Evolutionary conservation across 148 eudicot species (phyloP).

Genomic region (Agrostemma githago): DNA sequence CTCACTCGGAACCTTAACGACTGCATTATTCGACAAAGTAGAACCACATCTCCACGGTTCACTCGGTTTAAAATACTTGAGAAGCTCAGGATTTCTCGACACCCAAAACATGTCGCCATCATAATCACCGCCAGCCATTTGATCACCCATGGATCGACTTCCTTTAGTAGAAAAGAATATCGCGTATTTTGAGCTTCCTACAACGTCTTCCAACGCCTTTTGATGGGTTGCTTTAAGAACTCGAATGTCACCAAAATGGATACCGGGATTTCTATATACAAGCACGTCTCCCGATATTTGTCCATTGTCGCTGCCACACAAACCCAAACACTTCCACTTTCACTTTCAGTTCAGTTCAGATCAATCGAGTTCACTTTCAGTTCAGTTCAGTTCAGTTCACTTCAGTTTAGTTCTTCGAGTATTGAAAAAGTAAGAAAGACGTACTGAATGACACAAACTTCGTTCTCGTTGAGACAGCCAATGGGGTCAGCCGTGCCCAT

Average conservation of each 20-base stretch:
- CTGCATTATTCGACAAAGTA: constrained; percentile 25
- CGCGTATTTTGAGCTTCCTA: constrained; percentile 68
- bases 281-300: constrained; percentile 57
- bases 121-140: constrained; percentile 88
- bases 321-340: neutral
- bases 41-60: constrained; percentile 47
- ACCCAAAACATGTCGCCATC: constrained; percentile 89
- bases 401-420: too few relatives aligned
- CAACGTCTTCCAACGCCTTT: constrained; percentile 39
- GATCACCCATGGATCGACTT: constrained; percentile 50
- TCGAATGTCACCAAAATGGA: constrained; percentile 78
- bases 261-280: constrained; percentile 79
- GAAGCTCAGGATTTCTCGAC: constrained; percentile 61
- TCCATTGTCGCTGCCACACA: constrained; percentile 48
- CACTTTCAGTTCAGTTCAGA: too few relatives aligned
- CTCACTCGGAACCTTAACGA: constrained; percentile 33
- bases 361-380: too few relatives aligned
- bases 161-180: constrained; percentile 75
- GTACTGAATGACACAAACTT: constrained; percentile 84
- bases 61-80: constrained; percentile 42
- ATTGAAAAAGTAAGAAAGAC: neutral
- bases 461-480: constrained; percentile 39
- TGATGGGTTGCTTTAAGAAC: constrained; percentile 47
- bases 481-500: constrained; percentile 95
- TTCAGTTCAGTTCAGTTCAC: too few relatives aligned